Conservation (phyloP, 2,329 filamentous ascomycete genomes). For the Aspergillus glaucus region DNA sequence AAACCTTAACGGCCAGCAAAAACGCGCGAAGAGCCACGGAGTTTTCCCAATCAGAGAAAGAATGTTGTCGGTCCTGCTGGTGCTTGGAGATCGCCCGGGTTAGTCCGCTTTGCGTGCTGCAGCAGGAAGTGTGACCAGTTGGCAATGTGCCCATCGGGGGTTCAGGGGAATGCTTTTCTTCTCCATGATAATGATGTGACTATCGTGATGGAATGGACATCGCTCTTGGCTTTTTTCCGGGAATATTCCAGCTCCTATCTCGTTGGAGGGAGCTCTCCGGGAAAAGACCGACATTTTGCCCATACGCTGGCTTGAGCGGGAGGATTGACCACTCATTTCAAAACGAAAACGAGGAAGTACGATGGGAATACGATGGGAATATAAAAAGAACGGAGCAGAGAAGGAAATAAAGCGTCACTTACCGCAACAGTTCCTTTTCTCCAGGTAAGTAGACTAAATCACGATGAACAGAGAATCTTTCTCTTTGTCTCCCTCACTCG, state of each 20-base stretch:
- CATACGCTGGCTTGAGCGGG: neutral
- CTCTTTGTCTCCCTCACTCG: too few species aligned
- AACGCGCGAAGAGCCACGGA: neutral
- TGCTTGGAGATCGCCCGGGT: neutral
- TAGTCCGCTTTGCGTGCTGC: neutral
- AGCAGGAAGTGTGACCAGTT: neutral
- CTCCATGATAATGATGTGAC: neutral
- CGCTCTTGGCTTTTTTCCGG: neutral
- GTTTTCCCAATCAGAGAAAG: neutral
- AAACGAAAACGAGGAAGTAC: neutral
- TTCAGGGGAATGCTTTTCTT: neutral
- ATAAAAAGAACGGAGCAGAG: neutral
- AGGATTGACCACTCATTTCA: neutral
- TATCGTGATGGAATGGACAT: neutral
- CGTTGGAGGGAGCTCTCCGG: neutral
- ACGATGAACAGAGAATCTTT: too few species aligned
- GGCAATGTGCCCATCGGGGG: neutral
- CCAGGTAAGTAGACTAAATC: too few species aligned
- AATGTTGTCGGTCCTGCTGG: neutral
- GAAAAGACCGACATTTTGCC: neutral
- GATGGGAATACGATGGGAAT: neutral
- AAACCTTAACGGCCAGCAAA: conserved; percentile 1
- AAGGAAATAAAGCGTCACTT: neutral
- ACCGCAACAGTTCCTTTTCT: too few species aligned
- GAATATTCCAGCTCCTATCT: neutral